These are phyloP conservation scores for Boletus vinaceobasis DNA, from an alignment of 768 basidiomycete species.

Conservation along the genomic window DNA sequence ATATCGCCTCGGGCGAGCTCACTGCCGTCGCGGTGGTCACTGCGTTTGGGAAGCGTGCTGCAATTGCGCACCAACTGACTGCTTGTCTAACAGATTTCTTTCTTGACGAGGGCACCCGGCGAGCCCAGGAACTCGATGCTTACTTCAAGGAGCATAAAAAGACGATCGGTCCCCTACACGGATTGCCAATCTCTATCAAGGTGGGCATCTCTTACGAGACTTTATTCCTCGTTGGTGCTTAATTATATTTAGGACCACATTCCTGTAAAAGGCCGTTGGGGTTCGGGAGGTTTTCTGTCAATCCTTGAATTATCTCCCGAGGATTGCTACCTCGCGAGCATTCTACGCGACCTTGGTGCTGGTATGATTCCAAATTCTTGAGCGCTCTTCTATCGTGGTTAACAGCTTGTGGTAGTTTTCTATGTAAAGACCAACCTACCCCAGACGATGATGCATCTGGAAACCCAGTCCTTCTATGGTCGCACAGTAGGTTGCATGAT, in stretches of 20 bases:
- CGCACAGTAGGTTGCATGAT: slow-evolving; percentile 19
- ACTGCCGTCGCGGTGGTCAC: slow-evolving; percentile 38
- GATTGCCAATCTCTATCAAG: slow-evolving; percentile 39
- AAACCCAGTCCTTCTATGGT: slow-evolving; percentile 34
- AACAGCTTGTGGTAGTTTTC: slow-evolving; percentile 30
- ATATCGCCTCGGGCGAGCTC: slow-evolving; percentile 28
- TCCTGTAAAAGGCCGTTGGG: slow-evolving; percentile 39
- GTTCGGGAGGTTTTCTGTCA: slow-evolving; percentile 34
- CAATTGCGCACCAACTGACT: slow-evolving; percentile 47
- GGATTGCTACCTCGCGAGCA: slow-evolving; percentile 29
- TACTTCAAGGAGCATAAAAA: slow-evolving; percentile 37
- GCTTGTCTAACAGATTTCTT: slow-evolving; percentile 43
- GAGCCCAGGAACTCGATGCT: slow-evolving; percentile 41
- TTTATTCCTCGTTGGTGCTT: neutral
- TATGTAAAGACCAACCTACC: slow-evolving; percentile 45
- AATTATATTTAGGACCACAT: slow-evolving; percentile 34
- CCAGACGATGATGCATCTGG: slow-evolving; percentile 41
- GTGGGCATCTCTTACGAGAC: slow-evolving; percentile 12
- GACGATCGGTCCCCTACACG: slow-evolving; percentile 43
- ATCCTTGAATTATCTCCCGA: slow-evolving; percentile 24
- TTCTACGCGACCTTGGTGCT: slow-evolving; percentile 41
- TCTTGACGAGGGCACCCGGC: slow-evolving; percentile 38
- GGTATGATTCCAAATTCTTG: slow-evolving; percentile 20
- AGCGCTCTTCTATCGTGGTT: neutral
- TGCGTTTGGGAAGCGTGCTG: slow-evolving; percentile 49